Base-by-base conservation (phyloP, 345 rosid genomes). In the Mercurialis annua region DNA sequence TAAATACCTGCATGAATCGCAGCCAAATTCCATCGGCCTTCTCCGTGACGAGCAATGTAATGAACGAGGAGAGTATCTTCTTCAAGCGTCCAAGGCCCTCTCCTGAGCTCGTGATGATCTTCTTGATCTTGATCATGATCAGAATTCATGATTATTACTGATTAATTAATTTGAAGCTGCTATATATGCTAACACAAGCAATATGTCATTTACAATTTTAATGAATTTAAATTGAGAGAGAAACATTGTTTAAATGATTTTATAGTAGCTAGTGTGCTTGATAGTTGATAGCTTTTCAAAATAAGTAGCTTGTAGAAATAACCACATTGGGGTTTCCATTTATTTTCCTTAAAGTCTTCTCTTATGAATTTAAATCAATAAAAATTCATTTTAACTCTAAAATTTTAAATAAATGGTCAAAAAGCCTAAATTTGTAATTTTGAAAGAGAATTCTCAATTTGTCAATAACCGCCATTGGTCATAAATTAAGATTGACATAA, bases 11-110 rank as follows among this genome's bases (percentile, higher is more conserved):
- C 96, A 63, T 79, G 79, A 68, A 89, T 86, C 27, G 98, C 84
- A 36, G 90, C 92, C 51, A 88, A 82, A 68, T 93, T 93, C 98
- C 98, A 93, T 65, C 97, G 87, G 44, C 98, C 98, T 67, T 90
- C 97, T 20, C 96, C 97, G 10, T 93, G 89, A 43, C 76, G 66
- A 66, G 88, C 75, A 81, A 93, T 89, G 86, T 87, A 87, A 82
- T 89, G 82, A 51, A 89, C 77, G 78, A 93, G 96, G 65, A 87
- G 87, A 55, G 83, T 74, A 77, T 93, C 97, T 79, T 93, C 98
- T 72, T 93, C 96, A 40, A 86, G 82, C 0, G 90, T 87, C 98
- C 98, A 93, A 1, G 98, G 98, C 10, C 98, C 98, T 73, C 96
- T 75, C 62, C 89, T 80, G 8, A 93, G 74, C 55, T 84, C 87